phyloP scores from a whole-genome alignment of 108 stramenopile genomes.

The Craspedostauros australis region DNA sequence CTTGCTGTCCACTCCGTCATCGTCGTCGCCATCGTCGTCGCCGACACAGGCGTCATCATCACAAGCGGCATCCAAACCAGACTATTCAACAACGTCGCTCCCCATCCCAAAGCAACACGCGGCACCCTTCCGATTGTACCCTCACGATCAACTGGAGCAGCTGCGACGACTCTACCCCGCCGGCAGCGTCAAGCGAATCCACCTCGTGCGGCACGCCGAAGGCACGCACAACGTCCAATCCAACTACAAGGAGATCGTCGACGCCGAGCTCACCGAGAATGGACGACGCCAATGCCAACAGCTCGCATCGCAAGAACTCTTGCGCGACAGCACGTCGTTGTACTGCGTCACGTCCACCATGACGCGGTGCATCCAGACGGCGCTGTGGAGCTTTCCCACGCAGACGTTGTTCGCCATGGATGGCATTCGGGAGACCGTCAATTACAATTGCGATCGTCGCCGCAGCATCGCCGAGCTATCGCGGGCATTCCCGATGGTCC shows the following conservation, averaged over 20 bases:
- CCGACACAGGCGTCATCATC: too few species aligned
- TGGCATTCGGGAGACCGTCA: conserved; percentile 57
- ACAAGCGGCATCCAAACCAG: too few species aligned
- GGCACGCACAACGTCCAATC: conserved; percentile 64
- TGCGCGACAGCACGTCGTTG: conserved; percentile 14
- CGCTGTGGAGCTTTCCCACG: conserved; percentile 28
- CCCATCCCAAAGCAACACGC: too few species aligned
- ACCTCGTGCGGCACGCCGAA: conserved; percentile 61
- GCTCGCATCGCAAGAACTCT: conserved; percentile 5
- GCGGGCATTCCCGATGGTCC: conserved; percentile 31
- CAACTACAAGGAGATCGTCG: conserved; percentile 27
- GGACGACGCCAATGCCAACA: conserved; percentile 33
- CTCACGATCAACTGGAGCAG: too few species aligned
- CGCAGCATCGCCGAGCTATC: conserved; percentile 34
- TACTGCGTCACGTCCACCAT: conserved; percentile 48
- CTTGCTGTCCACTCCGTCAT: too few species aligned
- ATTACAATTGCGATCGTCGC: conserved; percentile 63
- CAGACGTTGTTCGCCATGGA: conserved; percentile 51
- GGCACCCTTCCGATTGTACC: too few species aligned
- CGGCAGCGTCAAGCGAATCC: conserved; percentile 34
- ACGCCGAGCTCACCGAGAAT: conserved; percentile 42
- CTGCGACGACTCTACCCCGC: too few species aligned
- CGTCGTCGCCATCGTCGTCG: too few species aligned
- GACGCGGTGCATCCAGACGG: conserved; percentile 62
- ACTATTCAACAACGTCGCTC: too few species aligned